Percentiles rank a stretch among this genome's conserved stretches.
Evolutionary conservation across 2,329 filamentous ascomycete species (phyloP).

Genomic region (Penicillium sumatraense): DNA sequence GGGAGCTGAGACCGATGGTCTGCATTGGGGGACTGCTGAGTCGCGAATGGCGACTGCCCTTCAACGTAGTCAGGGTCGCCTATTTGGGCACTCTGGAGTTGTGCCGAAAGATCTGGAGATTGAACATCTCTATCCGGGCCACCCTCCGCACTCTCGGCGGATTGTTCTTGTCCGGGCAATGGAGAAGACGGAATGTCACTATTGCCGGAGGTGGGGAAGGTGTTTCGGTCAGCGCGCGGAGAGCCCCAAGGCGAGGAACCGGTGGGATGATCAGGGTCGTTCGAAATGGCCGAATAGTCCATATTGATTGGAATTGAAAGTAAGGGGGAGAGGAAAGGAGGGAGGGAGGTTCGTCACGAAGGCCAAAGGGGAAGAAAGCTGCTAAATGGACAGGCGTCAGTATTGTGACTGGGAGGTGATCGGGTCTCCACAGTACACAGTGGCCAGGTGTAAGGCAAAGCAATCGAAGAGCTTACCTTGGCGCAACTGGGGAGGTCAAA

Average conservation of each 20-base stretch:
- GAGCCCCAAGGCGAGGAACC: slow-evolving; percentile 69
- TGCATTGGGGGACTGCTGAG: slow-evolving; percentile 41
- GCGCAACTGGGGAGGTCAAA: slow-evolving; percentile 6
- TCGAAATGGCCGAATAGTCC: slow-evolving; percentile 67
- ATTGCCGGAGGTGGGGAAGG: slow-evolving; percentile 38
- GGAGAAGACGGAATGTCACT: slow-evolving; percentile 48
- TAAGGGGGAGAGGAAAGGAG: too few species aligned
- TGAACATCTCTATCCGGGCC: slow-evolving; percentile 28
- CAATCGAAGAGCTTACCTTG: slow-evolving; percentile 22
- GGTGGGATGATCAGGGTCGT: slow-evolving; percentile 62
- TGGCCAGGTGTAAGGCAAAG: slow-evolving; percentile 20
- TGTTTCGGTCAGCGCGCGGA: slow-evolving; percentile 55
- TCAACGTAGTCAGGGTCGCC: slow-evolving; percentile 42
- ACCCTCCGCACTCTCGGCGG: slow-evolving; percentile 35
- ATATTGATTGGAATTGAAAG: slow-evolving; percentile 46
- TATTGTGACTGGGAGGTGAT: slow-evolving; percentile 22
- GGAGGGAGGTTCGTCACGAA: slow-evolving; percentile 12
- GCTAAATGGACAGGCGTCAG: slow-evolving; percentile 29
- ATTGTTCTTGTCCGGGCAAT: slow-evolving; percentile 42
- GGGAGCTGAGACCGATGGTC: slow-evolving; percentile 48
- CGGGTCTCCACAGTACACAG: slow-evolving; percentile 24
- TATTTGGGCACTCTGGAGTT: slow-evolving; percentile 46
- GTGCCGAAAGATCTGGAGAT: slow-evolving; percentile 52
- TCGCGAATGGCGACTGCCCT: slow-evolving; percentile 43
- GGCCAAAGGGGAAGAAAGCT: slow-evolving; percentile 21